Conservation (phyloP, 495 filamentous ascomycete species). For the Daldinia grandis region DNA sequence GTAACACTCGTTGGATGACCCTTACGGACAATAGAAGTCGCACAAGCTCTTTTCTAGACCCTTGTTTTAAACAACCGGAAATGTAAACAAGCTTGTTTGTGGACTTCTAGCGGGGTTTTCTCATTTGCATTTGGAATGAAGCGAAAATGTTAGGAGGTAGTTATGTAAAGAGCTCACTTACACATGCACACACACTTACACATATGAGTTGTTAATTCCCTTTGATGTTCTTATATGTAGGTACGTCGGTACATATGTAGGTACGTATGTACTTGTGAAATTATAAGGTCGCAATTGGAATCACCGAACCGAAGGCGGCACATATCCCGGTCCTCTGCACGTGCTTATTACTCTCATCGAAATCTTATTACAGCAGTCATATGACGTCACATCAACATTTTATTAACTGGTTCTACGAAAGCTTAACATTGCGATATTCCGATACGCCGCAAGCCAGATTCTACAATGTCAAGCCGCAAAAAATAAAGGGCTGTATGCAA, state of each 20-base stretch:
- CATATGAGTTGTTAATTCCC: neutral
- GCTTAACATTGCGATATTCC: neutral
- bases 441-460: too few species aligned
- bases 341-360: slow-evolving; percentile 23
- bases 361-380: slow-evolving; percentile 27
- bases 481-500: neutral
- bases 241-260: neutral
- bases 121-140: neutral
- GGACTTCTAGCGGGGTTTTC: neutral
- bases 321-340: slow-evolving; percentile 15
- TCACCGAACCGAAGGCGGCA: neutral
- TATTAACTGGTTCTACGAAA: neutral
- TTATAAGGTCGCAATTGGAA: too few species aligned
- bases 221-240: neutral
- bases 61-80: neutral
- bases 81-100: neutral
- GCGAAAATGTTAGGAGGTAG: too few species aligned
- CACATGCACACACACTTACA: neutral
- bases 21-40: neutral
- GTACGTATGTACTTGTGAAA: neutral
- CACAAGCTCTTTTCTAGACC: neutral
- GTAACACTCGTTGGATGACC: neutral
- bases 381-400: slow-evolving; percentile 30
- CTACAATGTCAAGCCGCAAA: neutral
- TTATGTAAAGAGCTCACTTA: too few species aligned